Evolutionary conservation across 352 stramenopile species (phyloP), one percentile per base, ranked within the genome.

Genomic region (Globisporangium solare): DNA sequence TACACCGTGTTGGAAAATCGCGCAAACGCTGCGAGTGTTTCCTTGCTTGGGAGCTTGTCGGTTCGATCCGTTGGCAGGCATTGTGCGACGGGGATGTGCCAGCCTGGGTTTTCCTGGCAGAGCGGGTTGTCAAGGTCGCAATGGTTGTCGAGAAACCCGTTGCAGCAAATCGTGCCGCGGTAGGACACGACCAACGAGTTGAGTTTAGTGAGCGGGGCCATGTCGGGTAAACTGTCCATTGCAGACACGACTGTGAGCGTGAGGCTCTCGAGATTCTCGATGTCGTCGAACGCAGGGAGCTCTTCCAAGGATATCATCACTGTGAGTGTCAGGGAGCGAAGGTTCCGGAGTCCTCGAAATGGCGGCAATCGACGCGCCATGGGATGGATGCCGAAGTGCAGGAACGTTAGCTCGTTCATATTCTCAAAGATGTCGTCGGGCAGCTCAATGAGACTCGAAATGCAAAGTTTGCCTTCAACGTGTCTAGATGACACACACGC

Each of bases 381-480:
- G 12, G 15, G 2, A 17, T 76, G 69, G 1, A 40, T 15, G 3
- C 55, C 71, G 8, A 78, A 40, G 47, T 78, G 72, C 11, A 81
- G 17, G 32, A 74, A 73, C 6, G 64, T 57, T 0, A 81, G 60
- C 2, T 58, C 41, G 15, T 47, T 18, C 67, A 78, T 78, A 18
- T 54, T 51, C 8, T 56, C 54, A 27, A 81, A 76, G 0, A 74
- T 17, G 5, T 58, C 48, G 43, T 63, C 39, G 1, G 66, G 66
- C 8, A 81, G 35, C 5, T 21, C 24, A 13, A 48, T 18, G 17
- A 81, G 51, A 13, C 57, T 74, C 6, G 52, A 13, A 2, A 20
- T 17, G 6, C 31, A 35, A 8, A 47, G 51, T 20, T 73, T 74
- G 32, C 68, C 71, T 52, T 79, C 42, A 39, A 79, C 62, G 20